Conservation (phyloP, 192 early-diverging fungal species). For the Coemansia sp. region DNA sequence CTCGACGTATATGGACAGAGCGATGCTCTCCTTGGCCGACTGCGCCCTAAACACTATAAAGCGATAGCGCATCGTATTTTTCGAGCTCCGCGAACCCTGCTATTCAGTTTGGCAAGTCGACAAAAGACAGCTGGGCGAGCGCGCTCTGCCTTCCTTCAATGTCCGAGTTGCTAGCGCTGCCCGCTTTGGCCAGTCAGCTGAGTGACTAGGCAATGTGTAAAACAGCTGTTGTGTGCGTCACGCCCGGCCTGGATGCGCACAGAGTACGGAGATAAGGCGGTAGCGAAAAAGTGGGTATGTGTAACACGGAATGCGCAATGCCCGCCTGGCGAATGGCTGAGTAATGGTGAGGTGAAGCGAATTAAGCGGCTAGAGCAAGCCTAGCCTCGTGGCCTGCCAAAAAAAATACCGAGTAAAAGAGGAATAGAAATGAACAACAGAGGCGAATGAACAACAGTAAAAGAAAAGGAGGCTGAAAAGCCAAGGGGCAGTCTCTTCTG, state of each 20-base stretch:
- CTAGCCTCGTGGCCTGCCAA: neutral
- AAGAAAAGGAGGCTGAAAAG: neutral
- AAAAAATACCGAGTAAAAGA: neutral
- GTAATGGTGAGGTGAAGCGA: neutral
- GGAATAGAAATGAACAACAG: neutral
- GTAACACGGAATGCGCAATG: constrained; percentile 4
- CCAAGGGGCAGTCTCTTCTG: neutral
- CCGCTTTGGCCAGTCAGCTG: neutral
- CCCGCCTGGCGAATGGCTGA: neutral
- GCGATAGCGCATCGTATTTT: constrained; percentile 44
- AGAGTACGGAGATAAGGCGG: neutral
- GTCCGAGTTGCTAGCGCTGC: neutral
- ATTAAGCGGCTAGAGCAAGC: neutral
- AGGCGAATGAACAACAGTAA: constrained; percentile 6
- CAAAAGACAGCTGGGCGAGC: neutral
- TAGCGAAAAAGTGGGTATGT: neutral
- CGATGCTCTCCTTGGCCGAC: constrained; percentile 34
- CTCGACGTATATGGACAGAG: constrained; percentile 44
- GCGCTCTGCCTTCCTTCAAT: neutral
- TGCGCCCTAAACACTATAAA: constrained; percentile 54
- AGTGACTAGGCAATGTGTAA: neutral
- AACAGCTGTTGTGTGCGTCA: neutral
- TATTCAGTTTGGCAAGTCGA: neutral
- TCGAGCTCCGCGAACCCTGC: neutral
- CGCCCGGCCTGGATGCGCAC: neutral